Conservation (phyloP, 345 rosid genomes). For the Populus simonii region DNA sequence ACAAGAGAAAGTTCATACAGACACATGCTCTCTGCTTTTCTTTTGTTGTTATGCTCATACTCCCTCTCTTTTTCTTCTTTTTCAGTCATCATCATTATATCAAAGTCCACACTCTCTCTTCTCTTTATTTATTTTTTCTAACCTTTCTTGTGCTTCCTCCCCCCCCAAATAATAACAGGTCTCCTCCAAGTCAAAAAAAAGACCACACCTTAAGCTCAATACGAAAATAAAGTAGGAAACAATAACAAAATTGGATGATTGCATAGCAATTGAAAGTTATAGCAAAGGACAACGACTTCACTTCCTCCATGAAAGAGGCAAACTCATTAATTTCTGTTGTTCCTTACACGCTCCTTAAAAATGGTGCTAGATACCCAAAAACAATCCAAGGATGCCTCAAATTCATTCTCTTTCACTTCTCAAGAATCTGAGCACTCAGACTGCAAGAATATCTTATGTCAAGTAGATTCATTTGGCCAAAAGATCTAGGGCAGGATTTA, state of each 20-base stretch:
- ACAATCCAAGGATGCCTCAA: background rate
- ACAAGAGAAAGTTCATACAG: background rate
- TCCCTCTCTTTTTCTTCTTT: constrained; percentile 16
- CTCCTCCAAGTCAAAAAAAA: background rate
- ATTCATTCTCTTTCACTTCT: background rate
- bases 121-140: background rate
- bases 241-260: background rate
- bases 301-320: constrained; percentile 3
- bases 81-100: constrained; percentile 30
- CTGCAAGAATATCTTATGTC: constrained; percentile 9
- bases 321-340: constrained; percentile 4
- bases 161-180: background rate
- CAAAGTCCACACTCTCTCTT: constrained; percentile 8
- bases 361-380: background rate
- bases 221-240: background rate
- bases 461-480: background rate
- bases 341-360: background rate
- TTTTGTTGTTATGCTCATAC: background rate
- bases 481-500: background rate
- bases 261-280: background rate
- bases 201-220: background rate
- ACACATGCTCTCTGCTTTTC: constrained; percentile 8
- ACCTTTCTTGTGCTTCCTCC: background rate
- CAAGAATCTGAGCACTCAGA: background rate
- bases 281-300: constrained; percentile 15